Evolutionary conservation across 257 asterid genomes (phyloP), one percentile per base, ranked within the genome.

Genomic region (Fraxinus cuspidata): DNA sequence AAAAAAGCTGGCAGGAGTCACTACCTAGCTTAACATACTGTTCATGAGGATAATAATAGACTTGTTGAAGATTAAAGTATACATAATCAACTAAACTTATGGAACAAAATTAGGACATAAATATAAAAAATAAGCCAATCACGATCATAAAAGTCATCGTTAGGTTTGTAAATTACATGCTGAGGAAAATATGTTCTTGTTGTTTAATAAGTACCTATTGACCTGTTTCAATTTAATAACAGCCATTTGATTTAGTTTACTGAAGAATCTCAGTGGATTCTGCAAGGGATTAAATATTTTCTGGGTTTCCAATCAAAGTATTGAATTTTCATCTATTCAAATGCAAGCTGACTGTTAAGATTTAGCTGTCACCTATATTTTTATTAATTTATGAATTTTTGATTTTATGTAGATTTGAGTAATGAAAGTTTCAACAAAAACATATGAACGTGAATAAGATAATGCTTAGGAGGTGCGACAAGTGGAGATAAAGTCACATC

Each of bases 181-280:
- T 83, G 34, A 12, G 77, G 82, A 80, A 75, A 80, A 80, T 40
- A 32, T 56, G 42, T 34, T 82, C 32, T 40, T 51, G 78, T 76
- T 73, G 80, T 84, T 79, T 74, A 56, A 67, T 77, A 84, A 80
- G 83, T 81, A 75, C 37, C 75, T 56, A 23, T 84, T 81, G 85
- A 80, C 90, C 82, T 75, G 32, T 82, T 84, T 66, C 68, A 60
- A 44, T 80, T 66, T 56, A 75, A n/a, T 73, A 74, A 66, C 66
- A n/a, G 25, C 75, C 42, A 78, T 79, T 81, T 80, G 86, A 64
- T 75, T 37, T 86, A 72, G 69, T 78, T 71, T 51, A 66, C 44
- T 75, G 27, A 35, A 78, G 49, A 76, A 80, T 86, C 81, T 79
- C 75, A 76, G 70, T 79, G 81, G 49, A 42, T 42, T 42, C 49